Base-by-base conservation (phyloP, 495 filamentous ascomycete species). In the Aspergillus olivimuriae region DNA sequence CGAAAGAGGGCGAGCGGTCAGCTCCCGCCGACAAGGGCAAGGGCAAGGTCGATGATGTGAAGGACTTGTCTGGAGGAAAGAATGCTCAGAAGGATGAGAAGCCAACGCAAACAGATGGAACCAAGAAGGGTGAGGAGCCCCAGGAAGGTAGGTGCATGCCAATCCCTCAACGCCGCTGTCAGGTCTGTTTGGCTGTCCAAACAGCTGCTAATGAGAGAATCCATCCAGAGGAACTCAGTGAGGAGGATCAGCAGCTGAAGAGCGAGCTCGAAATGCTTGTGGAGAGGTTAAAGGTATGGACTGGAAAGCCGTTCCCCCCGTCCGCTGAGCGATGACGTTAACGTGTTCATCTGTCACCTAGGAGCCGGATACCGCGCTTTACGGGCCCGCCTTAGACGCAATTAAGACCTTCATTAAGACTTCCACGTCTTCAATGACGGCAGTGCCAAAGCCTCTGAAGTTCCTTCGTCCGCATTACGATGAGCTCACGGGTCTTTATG, bases 401-500 rank as follows among this genome's bases (percentile, higher is more conserved):
- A 96, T 99, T 77, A 95, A 94, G 72, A 86, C 79, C 55, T 92
- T 85, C 56, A 99, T 99, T 70, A 96, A 94, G 70, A 99, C 94
- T 31, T 95, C 92, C 31, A 99, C 92, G 32, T 94, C 87, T 30
- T 99, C 92, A 9, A 97, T 99, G 92, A 99, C 92, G 15, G 92
- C 92, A 31, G 91, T 99, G 43, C 92, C 92, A 1, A 97, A 97
- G 69, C 92, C 92, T 30, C 78, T 99, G 43, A 99, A 99, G 64
- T 97, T 99, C 65, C 78, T 99, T 42, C 78, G 94, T 64, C 92
- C 92, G 41, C 89, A 99, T 61, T 97, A 95, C 61, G 83, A 87
- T 68, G 79, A 83, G 24, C 73, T 99, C 58, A 83, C 83, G 17
- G 82, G 81, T 56, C 72, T 86, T 11, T 95, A 95, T 72, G 90